These are phyloP conservation scores for Mallotus japonicus DNA, from an alignment of 441 rosid genomes.

Conservation along the genomic window DNA sequence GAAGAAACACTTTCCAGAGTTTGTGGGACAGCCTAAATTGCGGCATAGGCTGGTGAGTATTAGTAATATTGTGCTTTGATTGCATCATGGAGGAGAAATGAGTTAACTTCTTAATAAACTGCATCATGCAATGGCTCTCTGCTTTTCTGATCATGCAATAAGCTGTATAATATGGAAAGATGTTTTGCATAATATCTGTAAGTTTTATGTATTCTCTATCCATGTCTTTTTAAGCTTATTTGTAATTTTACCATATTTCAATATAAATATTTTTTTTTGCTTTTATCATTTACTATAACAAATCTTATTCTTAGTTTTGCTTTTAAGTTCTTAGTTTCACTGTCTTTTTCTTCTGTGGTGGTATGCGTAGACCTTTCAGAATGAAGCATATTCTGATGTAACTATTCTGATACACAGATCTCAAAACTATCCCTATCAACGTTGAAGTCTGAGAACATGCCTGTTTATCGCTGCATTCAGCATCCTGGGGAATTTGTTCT, in stretches of 20 bases:
- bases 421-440: slow-evolving; percentile 41
- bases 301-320: background rate
- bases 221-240: slow-evolving; percentile 1
- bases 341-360: background rate
- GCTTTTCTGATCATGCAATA: background rate
- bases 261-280: slow-evolving; percentile 9
- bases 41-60: slow-evolving; percentile 39
- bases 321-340: slow-evolving; percentile 8
- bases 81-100: slow-evolving; percentile 19
- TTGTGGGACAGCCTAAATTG: slow-evolving; percentile 29
- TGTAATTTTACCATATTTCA: background rate
- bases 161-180: background rate
- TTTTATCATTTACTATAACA: slow-evolving; percentile 1
- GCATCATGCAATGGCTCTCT: slow-evolving; percentile 10
- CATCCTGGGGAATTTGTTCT: slow-evolving; percentile 73
- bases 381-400: background rate
- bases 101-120: background rate
- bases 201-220: background rate
- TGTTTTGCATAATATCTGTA: slow-evolving; percentile 2
- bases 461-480: slow-evolving; percentile 66
- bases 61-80: slow-evolving; percentile 8
- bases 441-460: slow-evolving; percentile 60
- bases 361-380: background rate
- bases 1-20: slow-evolving; percentile 37
- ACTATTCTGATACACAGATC: slow-evolving; percentile 50